Conservation (phyloP, 176 grass and related monocot genomes). For the Eremochloa ophiuroides region DNA sequence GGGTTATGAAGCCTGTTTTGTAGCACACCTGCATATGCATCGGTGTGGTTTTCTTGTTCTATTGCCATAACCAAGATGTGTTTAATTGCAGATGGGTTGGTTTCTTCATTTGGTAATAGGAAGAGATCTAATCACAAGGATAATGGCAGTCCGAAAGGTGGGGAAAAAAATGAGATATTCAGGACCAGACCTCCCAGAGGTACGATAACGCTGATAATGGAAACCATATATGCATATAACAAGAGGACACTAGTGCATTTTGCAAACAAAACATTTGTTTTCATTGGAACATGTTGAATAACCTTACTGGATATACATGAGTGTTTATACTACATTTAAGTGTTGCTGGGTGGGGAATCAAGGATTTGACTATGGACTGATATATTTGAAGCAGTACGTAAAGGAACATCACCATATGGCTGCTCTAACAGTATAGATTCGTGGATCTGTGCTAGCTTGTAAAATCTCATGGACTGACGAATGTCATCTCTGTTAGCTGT, state of each 20-base stretch:
- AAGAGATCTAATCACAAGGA: background rate
- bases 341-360: no score
- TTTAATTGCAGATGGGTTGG: background rate
- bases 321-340: no score
- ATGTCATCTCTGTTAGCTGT: no score
- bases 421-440: no score
- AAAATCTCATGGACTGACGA: no score
- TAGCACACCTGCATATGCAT: background rate
- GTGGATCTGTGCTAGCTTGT: no score
- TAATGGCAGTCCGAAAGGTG: background rate
- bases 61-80: background rate
- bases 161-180: background rate
- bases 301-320: no score
- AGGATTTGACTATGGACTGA: no score
- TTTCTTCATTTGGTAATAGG: background rate
- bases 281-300: no score
- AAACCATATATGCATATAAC: background rate
- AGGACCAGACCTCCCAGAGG: background rate
- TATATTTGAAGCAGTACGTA: no score
- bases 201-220: background rate
- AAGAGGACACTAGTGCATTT: background rate
- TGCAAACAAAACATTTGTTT: no score
- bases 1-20: background rate
- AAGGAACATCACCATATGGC: no score
- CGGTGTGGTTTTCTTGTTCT: background rate